These are phyloP conservation scores for Arachis stenosperma DNA, from an alignment of 306 rosid species.

Conservation along the genomic window DNA sequence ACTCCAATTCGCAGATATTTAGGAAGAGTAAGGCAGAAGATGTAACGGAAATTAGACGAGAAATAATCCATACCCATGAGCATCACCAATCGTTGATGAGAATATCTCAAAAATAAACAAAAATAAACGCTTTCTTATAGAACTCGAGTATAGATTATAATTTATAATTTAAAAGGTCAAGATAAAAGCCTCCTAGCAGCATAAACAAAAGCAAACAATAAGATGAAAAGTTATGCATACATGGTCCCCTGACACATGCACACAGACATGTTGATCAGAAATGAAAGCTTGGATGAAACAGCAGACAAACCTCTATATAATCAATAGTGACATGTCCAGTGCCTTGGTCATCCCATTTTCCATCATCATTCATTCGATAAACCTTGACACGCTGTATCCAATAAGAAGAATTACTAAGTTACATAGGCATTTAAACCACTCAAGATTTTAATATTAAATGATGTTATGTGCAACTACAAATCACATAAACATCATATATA, in stretches of 20 bases:
- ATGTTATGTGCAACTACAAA: constrained; percentile 8
- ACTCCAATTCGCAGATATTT: constrained; percentile 9
- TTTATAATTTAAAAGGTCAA: constrained; percentile 6
- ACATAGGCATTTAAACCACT: neutral
- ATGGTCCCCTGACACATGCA: neutral
- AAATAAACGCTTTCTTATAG: no score
- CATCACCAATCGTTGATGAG: constrained; percentile 8
- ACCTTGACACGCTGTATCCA: constrained; percentile 91
- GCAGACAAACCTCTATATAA: constrained; percentile 76
- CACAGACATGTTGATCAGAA: constrained; percentile 13
- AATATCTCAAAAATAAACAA: neutral
- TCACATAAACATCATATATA: constrained; percentile 10
- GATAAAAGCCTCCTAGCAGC: constrained; percentile 15
- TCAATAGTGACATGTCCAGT: constrained; percentile 92
- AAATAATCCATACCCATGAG: neutral
- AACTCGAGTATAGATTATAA: constrained; percentile 4
- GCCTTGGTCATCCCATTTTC: constrained; percentile 99
- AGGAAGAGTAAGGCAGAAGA: neutral
- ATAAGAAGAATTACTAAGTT: constrained; percentile 21
- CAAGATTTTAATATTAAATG: constrained; percentile 12
- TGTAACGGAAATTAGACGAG: constrained; percentile 15
- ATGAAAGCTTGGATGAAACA: constrained; percentile 35
- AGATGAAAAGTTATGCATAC: constrained; percentile 15
- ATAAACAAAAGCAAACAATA: constrained; percentile 34
- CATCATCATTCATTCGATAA: constrained; percentile 82